phyloP scores from a whole-genome alignment of 2,329 filamentous ascomycete genomes.

The Trichoderma sp. region DNA sequence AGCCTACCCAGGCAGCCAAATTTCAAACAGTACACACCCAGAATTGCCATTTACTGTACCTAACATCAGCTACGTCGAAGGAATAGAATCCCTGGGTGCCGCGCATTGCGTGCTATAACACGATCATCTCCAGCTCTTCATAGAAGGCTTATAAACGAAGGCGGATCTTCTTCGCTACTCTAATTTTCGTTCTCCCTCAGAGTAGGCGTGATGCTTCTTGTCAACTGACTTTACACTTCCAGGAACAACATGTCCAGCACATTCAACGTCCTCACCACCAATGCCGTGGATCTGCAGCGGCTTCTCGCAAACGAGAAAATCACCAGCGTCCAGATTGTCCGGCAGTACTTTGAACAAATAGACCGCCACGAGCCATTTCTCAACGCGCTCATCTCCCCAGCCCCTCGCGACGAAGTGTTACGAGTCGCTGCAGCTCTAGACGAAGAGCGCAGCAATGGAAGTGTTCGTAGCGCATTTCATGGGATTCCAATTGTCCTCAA shows the following conservation, averaged over 20 bases:
- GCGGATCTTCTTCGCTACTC: no score
- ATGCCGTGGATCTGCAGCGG: conserved; percentile 22
- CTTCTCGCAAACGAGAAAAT: conserved; percentile 2
- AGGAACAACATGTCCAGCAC: neutral
- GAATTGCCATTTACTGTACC: neutral
- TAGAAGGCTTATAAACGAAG: neutral
- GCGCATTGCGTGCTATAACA: neutral
- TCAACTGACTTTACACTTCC: no score
- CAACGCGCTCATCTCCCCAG: conserved; percentile 31
- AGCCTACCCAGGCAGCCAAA: conserved; percentile 5
- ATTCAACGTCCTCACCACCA: conserved; percentile 3
- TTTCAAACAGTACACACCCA: neutral
- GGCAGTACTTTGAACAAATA: conserved; percentile 28
- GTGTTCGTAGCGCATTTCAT: conserved; percentile 32
- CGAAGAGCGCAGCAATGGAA: conserved; percentile 32
- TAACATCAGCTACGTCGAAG: neutral
- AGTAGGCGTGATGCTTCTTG: no score
- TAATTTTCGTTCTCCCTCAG: no score
- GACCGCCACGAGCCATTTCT: conserved; percentile 27
- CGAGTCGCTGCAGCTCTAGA: conserved; percentile 30
- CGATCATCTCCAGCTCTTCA: neutral
- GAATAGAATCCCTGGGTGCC: neutral
- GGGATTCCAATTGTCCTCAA: conserved; percentile 36
- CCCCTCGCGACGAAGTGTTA: conserved; percentile 27
- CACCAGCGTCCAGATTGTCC: conserved; percentile 23